These are phyloP conservation scores for Mycena polygramma DNA, from an alignment of 768 basidiomycete species.

Conservation along the genomic window DNA sequence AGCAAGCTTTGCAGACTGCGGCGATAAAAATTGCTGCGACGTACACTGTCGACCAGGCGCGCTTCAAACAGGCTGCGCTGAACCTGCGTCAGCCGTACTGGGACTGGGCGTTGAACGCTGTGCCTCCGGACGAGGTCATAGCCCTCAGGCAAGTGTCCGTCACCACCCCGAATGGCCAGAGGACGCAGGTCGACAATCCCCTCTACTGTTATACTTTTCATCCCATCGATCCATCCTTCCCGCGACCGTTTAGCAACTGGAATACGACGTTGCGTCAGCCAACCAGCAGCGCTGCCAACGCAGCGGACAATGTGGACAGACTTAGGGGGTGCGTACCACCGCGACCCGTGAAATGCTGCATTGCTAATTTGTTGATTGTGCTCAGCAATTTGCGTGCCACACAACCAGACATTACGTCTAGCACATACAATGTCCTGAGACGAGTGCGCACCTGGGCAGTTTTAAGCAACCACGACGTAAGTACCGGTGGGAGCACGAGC, in stretches of 20 bases:
- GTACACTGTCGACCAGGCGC: slow-evolving; percentile 48
- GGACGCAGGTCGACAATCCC: slow-evolving; percentile 48
- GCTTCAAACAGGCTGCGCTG: slow-evolving; percentile 46
- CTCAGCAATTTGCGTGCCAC: slow-evolving; percentile 54
- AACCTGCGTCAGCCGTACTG: slow-evolving; percentile 59
- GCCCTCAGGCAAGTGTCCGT: slow-evolving; percentile 48
- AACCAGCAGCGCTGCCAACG: slow-evolving; percentile 36
- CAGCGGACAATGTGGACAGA: slow-evolving; percentile 46
- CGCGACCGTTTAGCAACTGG: slow-evolving; percentile 44
- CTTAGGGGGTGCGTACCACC: slow-evolving; percentile 47
- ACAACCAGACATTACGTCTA: too few relatives aligned
- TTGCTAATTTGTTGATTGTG: slow-evolving; percentile 36
- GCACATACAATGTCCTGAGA: too few relatives aligned
- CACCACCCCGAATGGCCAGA: slow-evolving; percentile 46
- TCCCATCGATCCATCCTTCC: slow-evolving; percentile 47
- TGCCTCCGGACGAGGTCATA: slow-evolving; percentile 57
- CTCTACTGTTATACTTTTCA: slow-evolving; percentile 51
- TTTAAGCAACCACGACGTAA: too few relatives aligned
- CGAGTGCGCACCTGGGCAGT: too few relatives aligned
- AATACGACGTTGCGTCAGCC: slow-evolving; percentile 50
- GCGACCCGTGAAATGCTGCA: too few relatives aligned
- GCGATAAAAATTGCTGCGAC: slow-evolving; percentile 55
- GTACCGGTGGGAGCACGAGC: too few relatives aligned
- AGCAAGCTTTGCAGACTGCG: slow-evolving; percentile 62
- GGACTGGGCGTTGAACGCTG: slow-evolving; percentile 61